Base-by-base conservation (phyloP, 441 rosid genomes). In the Dalechampia spathulata region DNA sequence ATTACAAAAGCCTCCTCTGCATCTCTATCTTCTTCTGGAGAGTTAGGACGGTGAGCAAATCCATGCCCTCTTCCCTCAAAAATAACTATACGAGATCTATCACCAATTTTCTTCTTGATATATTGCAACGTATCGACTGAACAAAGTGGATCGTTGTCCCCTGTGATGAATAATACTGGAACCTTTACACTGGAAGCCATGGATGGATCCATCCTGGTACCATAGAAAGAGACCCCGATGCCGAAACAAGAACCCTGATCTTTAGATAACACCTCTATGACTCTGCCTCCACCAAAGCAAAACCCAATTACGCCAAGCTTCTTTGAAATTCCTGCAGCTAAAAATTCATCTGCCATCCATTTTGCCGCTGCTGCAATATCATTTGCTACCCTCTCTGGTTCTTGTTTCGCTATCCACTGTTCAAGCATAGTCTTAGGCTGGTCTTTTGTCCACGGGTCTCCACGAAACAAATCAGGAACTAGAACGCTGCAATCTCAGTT, bases 381-480 rank as follows among this genome's bases (percentile, higher is more conserved):
- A 46, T 73, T 66, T 42, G 65, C 68, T 26, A 87, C 66, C 61
- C 85, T 73, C 49, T 69, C 30, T 0, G 63, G 72, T 52, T 87
- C 81, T 40, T 85, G 98, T 51, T 22, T 16, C 32, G 66, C 61
- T 25, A 71, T 59, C 96, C 95, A 90, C 27, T 76, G 72, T 53
- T 83, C 83, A 34, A 66, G 70, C 48, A 37, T 48, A 7, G 76
- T 7, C 57, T 36, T 58, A 8, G 86, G 81, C 55, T 61, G 46
- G 69, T 68, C 72, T 58, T 78, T 73, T 8, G 73, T 61, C 96
- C 96, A 85, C 25, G 95, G 87, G 57, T 85, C 83, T 11, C 95
- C 92, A 21, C 83, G 84, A 65, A 87, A 90, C 45, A 90, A 64
- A 75, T 90, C 95, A 2, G 96, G 96, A 49, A 85, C 88, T 57